phyloP scores from a whole-genome alignment of 768 basidiomycete genomes.

The Flagelloscypha sp. region DNA sequence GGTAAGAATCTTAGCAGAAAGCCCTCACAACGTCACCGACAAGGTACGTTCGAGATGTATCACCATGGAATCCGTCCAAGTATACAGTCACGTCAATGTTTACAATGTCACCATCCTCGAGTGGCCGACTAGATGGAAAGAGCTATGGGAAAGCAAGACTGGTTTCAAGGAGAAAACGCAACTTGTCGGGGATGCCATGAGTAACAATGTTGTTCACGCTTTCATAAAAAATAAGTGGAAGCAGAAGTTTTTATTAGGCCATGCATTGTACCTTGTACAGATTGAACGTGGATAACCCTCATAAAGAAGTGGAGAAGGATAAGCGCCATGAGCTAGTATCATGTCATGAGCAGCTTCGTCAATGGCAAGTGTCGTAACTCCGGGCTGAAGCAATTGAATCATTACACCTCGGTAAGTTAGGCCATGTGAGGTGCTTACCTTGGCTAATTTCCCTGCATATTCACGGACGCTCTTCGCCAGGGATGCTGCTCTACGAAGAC shows the following conservation, averaged over 20 bases:
- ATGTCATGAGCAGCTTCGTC: constrained; percentile 67
- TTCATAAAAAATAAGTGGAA: constrained; percentile 43
- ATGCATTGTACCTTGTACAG: constrained; percentile 47
- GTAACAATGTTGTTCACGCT: constrained; percentile 83
- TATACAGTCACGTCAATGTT: constrained; percentile 86
- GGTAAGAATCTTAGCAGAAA: background rate
- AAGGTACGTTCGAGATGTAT: constrained; percentile 78
- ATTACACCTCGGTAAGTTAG: constrained; percentile 1
- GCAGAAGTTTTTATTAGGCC: constrained; percentile 10
- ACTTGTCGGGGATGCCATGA: constrained; percentile 93
- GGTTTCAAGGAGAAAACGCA: background rate
- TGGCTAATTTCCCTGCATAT: constrained; percentile 44
- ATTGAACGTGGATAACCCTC: constrained; percentile 68
- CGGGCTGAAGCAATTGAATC: constrained; percentile 33
- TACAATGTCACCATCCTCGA: constrained; percentile 79
- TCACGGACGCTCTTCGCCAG: constrained; percentile 51
- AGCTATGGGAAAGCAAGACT: background rate
- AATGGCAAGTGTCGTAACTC: constrained; percentile 66
- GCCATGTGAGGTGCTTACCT: constrained; percentile 26
- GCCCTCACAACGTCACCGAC: constrained; percentile 66
- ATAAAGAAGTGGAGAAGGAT: constrained; percentile 82
- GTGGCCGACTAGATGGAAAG: constrained; percentile 47
- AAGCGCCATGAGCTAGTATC: constrained; percentile 61
- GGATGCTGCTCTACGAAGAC: constrained; percentile 42
- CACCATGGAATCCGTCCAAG: constrained; percentile 80